phyloP scores from a whole-genome alignment of 345 rosid genomes.

The Rhodomyrtus tomentosa region DNA sequence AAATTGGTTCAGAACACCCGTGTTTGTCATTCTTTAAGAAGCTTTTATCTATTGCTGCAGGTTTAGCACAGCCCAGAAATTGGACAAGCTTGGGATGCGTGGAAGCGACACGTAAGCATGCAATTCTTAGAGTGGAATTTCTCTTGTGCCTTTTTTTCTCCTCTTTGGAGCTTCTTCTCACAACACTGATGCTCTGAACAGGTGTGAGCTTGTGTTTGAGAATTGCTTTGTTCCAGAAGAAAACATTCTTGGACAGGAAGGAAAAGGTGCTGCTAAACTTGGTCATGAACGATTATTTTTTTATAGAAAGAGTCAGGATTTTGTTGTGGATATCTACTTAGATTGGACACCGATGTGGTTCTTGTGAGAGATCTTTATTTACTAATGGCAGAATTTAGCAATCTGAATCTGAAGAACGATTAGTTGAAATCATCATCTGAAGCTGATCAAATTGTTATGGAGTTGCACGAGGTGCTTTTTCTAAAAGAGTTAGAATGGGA shows the following conservation, averaged over 20 bases:
- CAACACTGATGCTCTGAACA: constrained; percentile 20
- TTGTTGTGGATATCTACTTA: neutral
- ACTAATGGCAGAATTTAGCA: neutral
- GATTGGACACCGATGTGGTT: neutral
- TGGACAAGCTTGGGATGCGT: constrained; percentile 97
- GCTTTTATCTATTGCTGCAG: constrained; percentile 30
- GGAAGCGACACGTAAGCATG: constrained; percentile 87
- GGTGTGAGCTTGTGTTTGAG: constrained; percentile 94
- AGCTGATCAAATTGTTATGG: neutral
- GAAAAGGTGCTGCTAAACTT: constrained; percentile 59
- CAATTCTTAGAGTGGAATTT: constrained; percentile 5
- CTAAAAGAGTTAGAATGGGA: neutral
- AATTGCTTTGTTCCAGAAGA: constrained; percentile 82
- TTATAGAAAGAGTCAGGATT: neutral
- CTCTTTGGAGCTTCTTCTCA: constrained; percentile 16
- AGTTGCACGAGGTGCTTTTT: neutral
- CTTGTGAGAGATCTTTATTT: neutral
- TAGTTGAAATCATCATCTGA: neutral
- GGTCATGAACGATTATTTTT: neutral
- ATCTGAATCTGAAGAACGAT: neutral
- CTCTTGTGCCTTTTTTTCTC: neutral
- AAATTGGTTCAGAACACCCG: neutral
- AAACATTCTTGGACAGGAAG: constrained; percentile 80
- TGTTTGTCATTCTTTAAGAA: neutral
- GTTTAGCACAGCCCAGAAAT: constrained; percentile 88